Evolutionary conservation across 768 basidiomycete genomes (phyloP).

Genomic region (Leccinum imitatum): DNA sequence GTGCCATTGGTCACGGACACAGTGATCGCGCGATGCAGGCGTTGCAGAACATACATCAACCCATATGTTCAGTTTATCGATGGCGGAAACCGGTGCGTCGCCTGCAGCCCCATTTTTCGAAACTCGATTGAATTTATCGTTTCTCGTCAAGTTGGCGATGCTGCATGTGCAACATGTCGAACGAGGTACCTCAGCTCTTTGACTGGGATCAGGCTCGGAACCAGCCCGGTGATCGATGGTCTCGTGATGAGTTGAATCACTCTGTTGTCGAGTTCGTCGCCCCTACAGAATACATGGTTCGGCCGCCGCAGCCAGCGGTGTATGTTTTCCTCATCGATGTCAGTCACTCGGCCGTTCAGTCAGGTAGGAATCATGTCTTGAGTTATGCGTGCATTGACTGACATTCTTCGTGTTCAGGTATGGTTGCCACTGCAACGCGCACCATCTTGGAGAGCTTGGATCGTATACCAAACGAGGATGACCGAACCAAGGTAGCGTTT

Average conservation of each 20-base stretch:
- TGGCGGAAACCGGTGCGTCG: conserved; percentile 81
- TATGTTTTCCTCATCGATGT: conserved; percentile 98
- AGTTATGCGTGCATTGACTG: not conserved
- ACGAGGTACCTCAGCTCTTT: conserved; percentile 97
- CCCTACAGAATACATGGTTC: conserved; percentile 99
- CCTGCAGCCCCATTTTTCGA: not conserved
- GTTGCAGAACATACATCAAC: conserved; percentile 97
- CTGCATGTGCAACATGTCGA: conserved; percentile 98
- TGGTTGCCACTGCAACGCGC: conserved; percentile 97
- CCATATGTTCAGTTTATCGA: conserved; percentile 98
- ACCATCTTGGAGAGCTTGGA: conserved; percentile 95
- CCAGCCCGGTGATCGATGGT: conserved; percentile 94
- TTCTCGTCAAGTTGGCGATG: conserved; percentile 79
- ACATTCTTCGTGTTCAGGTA: conserved; percentile 49
- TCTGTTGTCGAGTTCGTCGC: conserved; percentile 96
- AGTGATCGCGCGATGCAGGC: conserved; percentile 92
- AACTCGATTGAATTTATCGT: conserved; percentile 3
- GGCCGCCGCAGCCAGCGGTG: conserved; percentile 95
- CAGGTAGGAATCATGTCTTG: conserved; percentile 50
- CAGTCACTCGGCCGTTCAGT: conserved; percentile 87
- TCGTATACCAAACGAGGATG: conserved; percentile 92
- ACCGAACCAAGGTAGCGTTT: conserved; percentile 88
- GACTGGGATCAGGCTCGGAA: conserved; percentile 97
- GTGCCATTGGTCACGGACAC: conserved; percentile 93
- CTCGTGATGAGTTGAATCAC: conserved; percentile 89